A percentile compares a stretch with the other conserved stretches of the same genome.
These are phyloP conservation scores for Mercurialis annua DNA, from an alignment of 345 rosid species.

Conservation along the genomic window DNA sequence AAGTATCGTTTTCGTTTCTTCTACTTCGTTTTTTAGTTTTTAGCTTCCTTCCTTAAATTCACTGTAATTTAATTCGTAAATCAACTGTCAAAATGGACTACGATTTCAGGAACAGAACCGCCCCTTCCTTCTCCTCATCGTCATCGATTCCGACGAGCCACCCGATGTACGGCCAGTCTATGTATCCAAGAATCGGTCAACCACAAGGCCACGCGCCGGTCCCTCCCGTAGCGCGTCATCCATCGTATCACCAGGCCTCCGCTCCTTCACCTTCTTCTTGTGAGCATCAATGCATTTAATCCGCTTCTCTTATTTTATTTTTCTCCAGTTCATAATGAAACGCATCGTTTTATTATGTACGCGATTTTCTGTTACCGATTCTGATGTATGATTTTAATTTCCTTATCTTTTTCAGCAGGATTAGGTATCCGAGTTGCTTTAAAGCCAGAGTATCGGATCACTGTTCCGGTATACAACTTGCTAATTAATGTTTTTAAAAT, in stretches of 20 bases:
- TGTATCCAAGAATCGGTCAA: slow-evolving; percentile 70
- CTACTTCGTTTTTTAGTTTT: neutral
- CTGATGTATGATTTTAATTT: neutral
- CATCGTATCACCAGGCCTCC: slow-evolving; percentile 39
- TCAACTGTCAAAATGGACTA: slow-evolving; percentile 54
- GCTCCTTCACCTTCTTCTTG: slow-evolving; percentile 45
- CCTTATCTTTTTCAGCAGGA: slow-evolving; percentile 50
- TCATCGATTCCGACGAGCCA: slow-evolving; percentile 36
- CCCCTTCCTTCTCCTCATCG: slow-evolving; percentile 31
- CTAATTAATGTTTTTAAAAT: neutral
- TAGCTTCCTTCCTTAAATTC: neutral
- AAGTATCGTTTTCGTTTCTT: neutral
- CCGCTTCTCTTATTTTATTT: neutral
- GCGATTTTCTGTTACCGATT: neutral
- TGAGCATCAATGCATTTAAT: slow-evolving; percentile 25
- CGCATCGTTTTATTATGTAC: neutral
- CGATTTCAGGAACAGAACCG: slow-evolving; percentile 50
- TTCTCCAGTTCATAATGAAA: neutral
- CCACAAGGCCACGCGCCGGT: slow-evolving; percentile 36
- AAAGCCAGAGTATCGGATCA: slow-evolving; percentile 78
- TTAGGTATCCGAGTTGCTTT: slow-evolving; percentile 65
- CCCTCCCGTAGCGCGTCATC: slow-evolving; percentile 43
- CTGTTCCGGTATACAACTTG: slow-evolving; percentile 57
- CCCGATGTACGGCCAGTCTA: slow-evolving; percentile 50
- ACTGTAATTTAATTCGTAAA: neutral